Base-by-base conservation (phyloP, 2,329 filamentous ascomycete species). In the Neurospora sp. region DNA sequence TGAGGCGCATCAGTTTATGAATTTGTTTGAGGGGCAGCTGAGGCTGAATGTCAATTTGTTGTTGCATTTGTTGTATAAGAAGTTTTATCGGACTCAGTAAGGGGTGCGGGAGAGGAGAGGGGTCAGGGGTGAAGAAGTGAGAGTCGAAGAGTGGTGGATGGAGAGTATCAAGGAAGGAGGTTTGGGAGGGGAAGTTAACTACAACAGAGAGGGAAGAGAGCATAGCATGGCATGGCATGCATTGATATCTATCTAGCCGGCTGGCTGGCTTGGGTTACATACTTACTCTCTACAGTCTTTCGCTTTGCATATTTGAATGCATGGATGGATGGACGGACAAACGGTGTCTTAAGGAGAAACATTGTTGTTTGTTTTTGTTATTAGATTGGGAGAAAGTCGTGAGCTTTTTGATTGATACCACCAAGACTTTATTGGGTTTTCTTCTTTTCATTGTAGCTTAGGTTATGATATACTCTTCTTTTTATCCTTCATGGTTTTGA, bases 61-160 rank as follows among this genome's bases (percentile, higher is more conserved):
- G 82, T 85, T 99, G 84, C 96, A 99, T 85, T 84, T 98, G 80
- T 87, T 99, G 75, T 98, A 98, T 85, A 97, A 96, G 87, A 99
- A 99, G 86, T 99, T 99, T 81, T 99, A 99, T 79, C 84, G 88
- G 72, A 90, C 89, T 71, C 88, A 90, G 77, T 89, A 82, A 66
- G 81, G 68, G 8, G 43, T 12, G 23, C 11, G 37, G 23, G 23
- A 33, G 28, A 28, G 41, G 66, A 17, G 52, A 17, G 62, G 8
- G 33, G 11, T 28, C 40, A 33, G 40, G 8, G 33, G 11, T 28
- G 65, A 33, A 5, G 6, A 19, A 43, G 41, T 43, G n/a, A 46
- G 40, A n/a, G 40, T n/a, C 17, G 8, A 46, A 46, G n/a, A 19
- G 41, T 5, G 28, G 28, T 28, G 28, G 28, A 28, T 28, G 6